These are phyloP conservation scores for Cladosporium phlei DNA, from an alignment of 2,329 filamentous ascomycete genomes.

Conservation along the genomic window DNA sequence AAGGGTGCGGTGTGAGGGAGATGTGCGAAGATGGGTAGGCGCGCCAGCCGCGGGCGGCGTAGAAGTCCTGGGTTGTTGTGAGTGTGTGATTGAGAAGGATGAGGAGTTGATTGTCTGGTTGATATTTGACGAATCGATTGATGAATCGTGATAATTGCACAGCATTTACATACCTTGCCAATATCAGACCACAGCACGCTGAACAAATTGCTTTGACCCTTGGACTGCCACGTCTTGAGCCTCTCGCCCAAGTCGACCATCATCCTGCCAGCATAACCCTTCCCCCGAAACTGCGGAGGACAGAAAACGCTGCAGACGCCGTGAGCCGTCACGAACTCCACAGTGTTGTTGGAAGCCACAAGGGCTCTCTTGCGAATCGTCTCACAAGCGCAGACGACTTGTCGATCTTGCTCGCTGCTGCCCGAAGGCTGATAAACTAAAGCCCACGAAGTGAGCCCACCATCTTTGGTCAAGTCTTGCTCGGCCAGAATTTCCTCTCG, in stretches of 20 bases:
- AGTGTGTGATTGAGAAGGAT: too few species aligned
- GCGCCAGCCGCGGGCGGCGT: constrained; percentile 71
- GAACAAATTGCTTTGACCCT: constrained; percentile 51
- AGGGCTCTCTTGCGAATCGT: constrained; percentile 48
- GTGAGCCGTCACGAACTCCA: constrained; percentile 60
- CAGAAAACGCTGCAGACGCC: constrained; percentile 77
- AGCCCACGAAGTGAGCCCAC: constrained; percentile 56
- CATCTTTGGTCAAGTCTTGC: constrained; percentile 51
- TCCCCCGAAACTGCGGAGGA: constrained; percentile 59
- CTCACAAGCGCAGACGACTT: constrained; percentile 56
- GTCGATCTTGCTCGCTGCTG: constrained; percentile 25
- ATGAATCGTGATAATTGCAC: too few species aligned
- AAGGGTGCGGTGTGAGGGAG: constrained; percentile 48
- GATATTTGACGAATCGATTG: too few species aligned
- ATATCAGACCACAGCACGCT: constrained; percentile 85
- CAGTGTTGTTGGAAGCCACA: constrained; percentile 39
- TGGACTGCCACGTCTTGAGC: constrained; percentile 48
- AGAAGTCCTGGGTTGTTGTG: constrained; percentile 54
- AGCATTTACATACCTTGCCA: constrained; percentile 61
- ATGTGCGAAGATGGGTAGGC: constrained; percentile 70
- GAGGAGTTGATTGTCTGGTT: too few species aligned
- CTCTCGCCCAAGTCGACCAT: constrained; percentile 59
- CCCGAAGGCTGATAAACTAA: constrained; percentile 45
- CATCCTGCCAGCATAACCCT: constrained; percentile 75
- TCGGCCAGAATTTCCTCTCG: constrained; percentile 51